Evolutionary conservation across 306 rosid species (phyloP), one percentile per base, ranked within the genome.

Genomic region (Nissolia schottii): DNA sequence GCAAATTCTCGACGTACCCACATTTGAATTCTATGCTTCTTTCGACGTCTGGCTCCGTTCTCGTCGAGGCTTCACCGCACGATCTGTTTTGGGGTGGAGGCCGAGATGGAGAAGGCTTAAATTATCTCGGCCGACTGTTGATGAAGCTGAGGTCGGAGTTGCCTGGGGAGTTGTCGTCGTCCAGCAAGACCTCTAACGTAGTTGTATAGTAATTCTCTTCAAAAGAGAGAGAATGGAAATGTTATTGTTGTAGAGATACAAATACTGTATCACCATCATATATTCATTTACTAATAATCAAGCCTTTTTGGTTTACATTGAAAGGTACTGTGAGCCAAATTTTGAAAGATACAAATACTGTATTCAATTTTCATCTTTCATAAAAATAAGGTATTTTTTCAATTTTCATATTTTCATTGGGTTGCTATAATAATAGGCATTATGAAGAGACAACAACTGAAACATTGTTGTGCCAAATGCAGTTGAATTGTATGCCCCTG

Each of bases 11-110:
- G 6, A 91, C 78, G 18, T 87, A 91, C 40, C 96, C 96, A 1
- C 91, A 82, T 61, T 67, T 94, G 83, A 89, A 85, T 62, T 76
- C 90, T n/a, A 83, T 94, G 92, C 77, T 94, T 61, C 87, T 94
- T 16, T 85, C 91, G 20, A 91, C 96, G 54, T 84, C 84, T 24
- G 98, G 96, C 60, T 86, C 88, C 29, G 90, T 91, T 69, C 95
- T 94, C 37, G 97, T 91, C 38, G 98, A 94, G 84, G 92, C 97
- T 56, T 87, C 98, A 24, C 98, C 96, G 0, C 94, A 87, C 49
- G 98, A 91, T 81, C 89, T 94, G 20, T 85, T 94, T 73, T 94
- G 96, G 98, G 98, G 98, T 0, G 98, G 97, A 19, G 98, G 98
- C 1, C 84, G 96, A 57, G 94, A 85, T 1, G 98, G 97, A 22